These are phyloP conservation scores for Draba incana DNA, from an alignment of 345 rosid species.

Conservation along the genomic window DNA sequence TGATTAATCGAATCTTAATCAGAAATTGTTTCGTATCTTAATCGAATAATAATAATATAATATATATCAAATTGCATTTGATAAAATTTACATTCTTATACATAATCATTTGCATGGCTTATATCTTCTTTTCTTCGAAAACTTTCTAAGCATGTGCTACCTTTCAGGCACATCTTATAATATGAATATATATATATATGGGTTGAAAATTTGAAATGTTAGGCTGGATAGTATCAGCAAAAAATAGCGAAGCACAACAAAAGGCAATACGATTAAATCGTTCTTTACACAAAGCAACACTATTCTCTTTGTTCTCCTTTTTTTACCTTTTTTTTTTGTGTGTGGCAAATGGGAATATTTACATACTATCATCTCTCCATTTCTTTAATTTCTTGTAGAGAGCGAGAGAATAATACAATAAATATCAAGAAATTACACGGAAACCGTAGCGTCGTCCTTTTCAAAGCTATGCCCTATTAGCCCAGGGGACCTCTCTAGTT, in stretches of 20 bases:
- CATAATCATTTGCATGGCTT: constrained; percentile 25
- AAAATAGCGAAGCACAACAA: constrained; percentile 28
- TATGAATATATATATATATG: not conserved
- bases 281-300: constrained; percentile 8
- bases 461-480: constrained; percentile 41
- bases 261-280: constrained; percentile 19
- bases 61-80: constrained; percentile 4
- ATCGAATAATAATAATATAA: not conserved
- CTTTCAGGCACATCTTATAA: constrained; percentile 6
- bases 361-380: constrained; percentile 11
- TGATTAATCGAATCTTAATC: constrained; percentile 33
- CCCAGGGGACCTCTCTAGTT: constrained; percentile 43
- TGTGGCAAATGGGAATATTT: not conserved
- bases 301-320: constrained; percentile 23
- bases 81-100: not conserved
- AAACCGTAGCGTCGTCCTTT: constrained; percentile 41
- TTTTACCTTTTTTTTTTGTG: not conserved
- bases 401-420: constrained; percentile 21
- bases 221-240: constrained; percentile 11
- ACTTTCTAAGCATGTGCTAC: not conserved
- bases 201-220: not conserved
- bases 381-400: constrained; percentile 3
- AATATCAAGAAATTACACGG: constrained; percentile 35
- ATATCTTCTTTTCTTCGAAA: not conserved
- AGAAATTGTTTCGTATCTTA: not conserved